Evolutionary conservation across 306 rosid genomes (phyloP), one percentile per base, ranked within the genome.

Genomic region (Cicer arietinum): DNA sequence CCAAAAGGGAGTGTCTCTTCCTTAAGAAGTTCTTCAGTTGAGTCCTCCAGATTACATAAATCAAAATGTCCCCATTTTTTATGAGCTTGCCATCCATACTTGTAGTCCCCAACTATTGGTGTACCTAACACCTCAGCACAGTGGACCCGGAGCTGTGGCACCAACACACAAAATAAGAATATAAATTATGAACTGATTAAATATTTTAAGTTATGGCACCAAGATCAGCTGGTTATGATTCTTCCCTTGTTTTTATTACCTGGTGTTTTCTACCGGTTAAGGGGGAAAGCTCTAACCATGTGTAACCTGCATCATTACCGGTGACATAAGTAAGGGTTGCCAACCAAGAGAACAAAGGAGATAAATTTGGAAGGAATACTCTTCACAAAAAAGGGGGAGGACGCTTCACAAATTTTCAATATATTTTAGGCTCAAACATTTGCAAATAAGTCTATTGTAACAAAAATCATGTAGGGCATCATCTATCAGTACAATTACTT

Each of bases 261-360:
- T 94, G 98, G 87, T 94, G 98, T 82, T 94, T 94, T 86, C 97
- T 88, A 64, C 98, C 96, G 6, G 97, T 94, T 69, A 90, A 82
- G 70, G 96, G 98, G 61, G 87, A 86, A 71, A 94, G 81, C 88
- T 94, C 97, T 80, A 94, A 79, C 98, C 98, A 94, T 52, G 97
- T 76, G 73, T 50, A 94, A 61, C 97, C 98, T 94, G 90, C 83
- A 90, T 46, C 58, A 65, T 63, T 64, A 62, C 40, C 53, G 2
- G 50, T 44, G 54, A 65, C 77, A 65, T 79, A 54, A 78, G 69
- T 53, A 75, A 51, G 47, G 54, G 41, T 56, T 66, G 48, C 75
- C 63, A 79, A 11, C 37, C 39, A 39, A 42, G 5, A 41, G 48
- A 42, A 13, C 61, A 2, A 6, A 72, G 18, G 71, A 51, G 44